Percentiles rank a stretch among this genome's conserved stretches.
These are phyloP conservation scores for Coemansia sp. DNA, from an alignment of 192 early-diverging fungal genomes.

Conservation along the genomic window DNA sequence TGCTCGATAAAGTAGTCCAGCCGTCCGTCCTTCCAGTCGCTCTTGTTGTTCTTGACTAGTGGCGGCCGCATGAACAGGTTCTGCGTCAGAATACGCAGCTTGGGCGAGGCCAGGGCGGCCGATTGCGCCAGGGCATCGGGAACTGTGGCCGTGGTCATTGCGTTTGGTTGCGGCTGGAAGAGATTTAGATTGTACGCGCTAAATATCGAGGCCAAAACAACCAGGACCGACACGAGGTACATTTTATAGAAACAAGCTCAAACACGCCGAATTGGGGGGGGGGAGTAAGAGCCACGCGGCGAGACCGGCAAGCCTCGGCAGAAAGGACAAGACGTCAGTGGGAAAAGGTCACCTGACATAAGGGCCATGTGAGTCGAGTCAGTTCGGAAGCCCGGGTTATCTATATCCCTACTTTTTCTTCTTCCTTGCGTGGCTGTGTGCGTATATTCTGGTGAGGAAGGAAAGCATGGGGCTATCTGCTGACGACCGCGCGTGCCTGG, in stretches of 20 bases:
- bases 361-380: no score
- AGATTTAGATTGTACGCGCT: constrained; percentile 32
- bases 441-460: no score
- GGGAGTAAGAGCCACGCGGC: no score
- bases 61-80: constrained; percentile 74
- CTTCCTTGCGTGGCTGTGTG: no score
- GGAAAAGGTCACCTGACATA: no score
- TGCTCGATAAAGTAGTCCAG: constrained; percentile 62
- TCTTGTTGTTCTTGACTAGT: constrained; percentile 61
- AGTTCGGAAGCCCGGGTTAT: no score
- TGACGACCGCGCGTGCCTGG: constrained; percentile 15
- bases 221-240: constrained; percentile 17
- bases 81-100: constrained; percentile 54
- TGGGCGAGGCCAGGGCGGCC: neutral
- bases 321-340: no score
- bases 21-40: constrained; percentile 77
- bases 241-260: constrained; percentile 1
- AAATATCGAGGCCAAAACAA: constrained; percentile 25
- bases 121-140: neutral
- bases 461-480: neutral
- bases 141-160: constrained; percentile 2
- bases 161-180: constrained; percentile 16
- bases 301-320: no score
- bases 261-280: no score
- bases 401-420: no score